Base-by-base conservation (phyloP, 2,329 filamentous ascomycete genomes). In the Cordyceps cateniannulata region DNA sequence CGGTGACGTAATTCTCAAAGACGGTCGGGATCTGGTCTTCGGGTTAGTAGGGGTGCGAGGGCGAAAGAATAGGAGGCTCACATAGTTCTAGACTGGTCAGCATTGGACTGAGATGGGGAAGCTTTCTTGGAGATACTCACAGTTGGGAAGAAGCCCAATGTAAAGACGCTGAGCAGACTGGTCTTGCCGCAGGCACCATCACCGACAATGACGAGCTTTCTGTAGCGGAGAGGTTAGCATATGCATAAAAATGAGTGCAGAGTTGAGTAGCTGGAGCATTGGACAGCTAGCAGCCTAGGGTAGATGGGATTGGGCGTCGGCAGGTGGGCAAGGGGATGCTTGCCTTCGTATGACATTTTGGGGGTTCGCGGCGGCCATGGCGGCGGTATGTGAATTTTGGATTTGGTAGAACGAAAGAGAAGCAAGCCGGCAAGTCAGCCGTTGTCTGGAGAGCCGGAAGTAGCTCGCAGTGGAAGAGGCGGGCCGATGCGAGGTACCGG, bases 1-100 rank as follows among this genome's bases (percentile, higher is more conserved):
- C 95, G 68, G 95, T 99, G 66, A 99, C 95, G 71, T 99, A 99
- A 79, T 99, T 99, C 73, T 99, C 95, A 76, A 99, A 99, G 42
- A 99, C 95, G 51, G 95, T 99, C 1, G 95, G 95, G 56, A 96
- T 93, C 88, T 74, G 67, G 64, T 68, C 10, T 63, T 68, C n/a
- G 69, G 38, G 16, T 62, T 24, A 53, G 48, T 32, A 32, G 44
- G 29, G 60, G 9, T 25, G 56, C 56, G 56, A 62, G 44, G 22
- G 35, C 56, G 44, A 35, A 25, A 29, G n/a, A 27, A 32, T n/a
- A 35, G 29, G 27, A 49, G 12, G 40, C 79, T 80, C 76, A 84
- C 81, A 71, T 85, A 86, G 73, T 85, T 82, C 84, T 87, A 67
- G 47, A 62, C 20, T 64, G 42, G 53, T 63, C 47, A 60, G 62